Base-by-base conservation (phyloP, 352 stramenopile genomes). In the Blastocystis sp. region DNA sequence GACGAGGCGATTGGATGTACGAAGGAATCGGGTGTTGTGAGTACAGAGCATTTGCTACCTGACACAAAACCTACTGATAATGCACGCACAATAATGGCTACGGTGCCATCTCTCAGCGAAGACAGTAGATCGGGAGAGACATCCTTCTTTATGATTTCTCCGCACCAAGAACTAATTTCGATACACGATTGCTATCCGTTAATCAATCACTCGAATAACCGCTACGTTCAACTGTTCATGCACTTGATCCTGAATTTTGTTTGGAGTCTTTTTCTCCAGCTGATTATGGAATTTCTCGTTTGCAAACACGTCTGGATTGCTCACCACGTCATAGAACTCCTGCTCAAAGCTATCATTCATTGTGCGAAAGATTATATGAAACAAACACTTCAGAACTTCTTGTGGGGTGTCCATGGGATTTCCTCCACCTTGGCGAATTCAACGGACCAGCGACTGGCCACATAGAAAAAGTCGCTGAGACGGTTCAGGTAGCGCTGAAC, bases 381-480 rank as follows among this genome's bases (percentile, higher is more conserved):
- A 68, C 47, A n/a, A 54, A 64, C 53, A 68, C 11, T 18, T 55
- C 70, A 61, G 50, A 88, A 88, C 55, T 88, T 63, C 45, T 88
- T 88, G 55, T 88, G 77, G 76, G 77, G 54, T 50, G 76, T 39
- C 77, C 77, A 88, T 18, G 77, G 77, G 2, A 88, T 50, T 77
- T 88, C 77, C 5, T 68, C 77, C 43, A 88, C 66, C 4, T 88
- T 61, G 45, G 75, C 77, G 20, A 68, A 64, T 45, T 88, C 66
- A 4, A 88, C 77, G 13, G 77, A 76, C 77, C 77, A 88, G 5
- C 77, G 39, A 39, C 77, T 79, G 0, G 93, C 92, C n/a, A 95
- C 93, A 88, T 95, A 96, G 15, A 96, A 79, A 69, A 96, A 95
- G 90, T 96, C 94, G 90, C 94, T 92, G 41, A 96, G 89, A 5